Base-by-base conservation (phyloP, 192 early-diverging fungal genomes). In the Backusella tuberculispora region DNA sequence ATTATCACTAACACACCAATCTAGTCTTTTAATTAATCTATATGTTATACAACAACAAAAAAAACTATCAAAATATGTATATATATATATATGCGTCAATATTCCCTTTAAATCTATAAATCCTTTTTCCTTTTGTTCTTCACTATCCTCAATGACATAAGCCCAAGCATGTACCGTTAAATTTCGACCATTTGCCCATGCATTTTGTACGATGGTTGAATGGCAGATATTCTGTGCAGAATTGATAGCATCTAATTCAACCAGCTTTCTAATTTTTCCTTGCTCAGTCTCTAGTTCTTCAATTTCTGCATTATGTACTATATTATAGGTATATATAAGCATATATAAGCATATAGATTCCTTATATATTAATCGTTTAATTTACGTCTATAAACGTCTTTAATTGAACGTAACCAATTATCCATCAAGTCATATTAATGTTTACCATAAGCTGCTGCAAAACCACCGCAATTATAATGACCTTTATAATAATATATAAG, bases 401-500 rank as follows among this genome's bases (percentile, higher is more conserved):
- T 93, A 80, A 98, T 94, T 74, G 88, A 87, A 14, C 89, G 81
- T 44, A 98, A 86, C 96, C 96, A 98, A 83, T 94, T 94, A 80
- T 99, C 94, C 37, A 99, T 90, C 17, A 95, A 80, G 17, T 93
- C 94, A 63, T 88, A 84, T 66, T 92, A 87, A 45, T 86, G 79
- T 66, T 83, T 85, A 17, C 81, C 79, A 79, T 89, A 78, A 14
- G 91, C 89, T 1, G 88, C 88, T 41, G 82, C 82, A 21, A 94
- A 83, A 74, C 93, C 93, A 69, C 93, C 93, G 69, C 93, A 94
- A 44, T 87, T 78, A 46, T 91, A 92, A 74, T 94, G 92, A 7
- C 85, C 85, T 80, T 21, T 3, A 60, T 14, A 38, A 21, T 12
- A 8, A 21, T 17, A 72, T 34, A 56, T 63, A 19, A 40, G 44